These are phyloP conservation scores for Boletus reticuloceps DNA, from an alignment of 768 basidiomycete genomes.

Conservation along the genomic window DNA sequence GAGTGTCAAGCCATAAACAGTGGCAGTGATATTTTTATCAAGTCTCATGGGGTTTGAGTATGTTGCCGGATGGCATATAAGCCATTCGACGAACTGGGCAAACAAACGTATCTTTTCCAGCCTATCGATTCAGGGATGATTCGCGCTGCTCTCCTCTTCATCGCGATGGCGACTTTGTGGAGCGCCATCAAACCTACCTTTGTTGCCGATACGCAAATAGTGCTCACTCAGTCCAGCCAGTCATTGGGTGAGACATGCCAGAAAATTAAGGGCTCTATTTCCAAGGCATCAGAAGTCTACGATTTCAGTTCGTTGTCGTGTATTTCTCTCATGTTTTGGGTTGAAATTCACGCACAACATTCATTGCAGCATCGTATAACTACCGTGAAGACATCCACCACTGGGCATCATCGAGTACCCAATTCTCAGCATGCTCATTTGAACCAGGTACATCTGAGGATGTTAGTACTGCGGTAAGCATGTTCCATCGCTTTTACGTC, in stretches of 20 bases:
- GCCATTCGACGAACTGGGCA: too few relatives aligned
- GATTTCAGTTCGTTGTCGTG: neutral
- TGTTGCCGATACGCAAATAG: neutral
- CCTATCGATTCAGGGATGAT: neutral
- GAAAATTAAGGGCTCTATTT: neutral
- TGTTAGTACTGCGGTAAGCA: constrained; percentile 44
- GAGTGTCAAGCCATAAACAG: neutral
- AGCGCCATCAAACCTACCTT: neutral
- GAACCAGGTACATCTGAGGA: constrained; percentile 56
- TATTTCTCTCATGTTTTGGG: neutral
- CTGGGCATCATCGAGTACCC: constrained; percentile 50
- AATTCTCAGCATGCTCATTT: constrained; percentile 50
- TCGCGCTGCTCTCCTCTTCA: neutral
- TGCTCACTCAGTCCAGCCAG: neutral
- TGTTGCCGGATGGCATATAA: neutral
- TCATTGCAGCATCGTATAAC: constrained; percentile 9
- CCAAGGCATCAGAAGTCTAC: constrained; percentile 3
- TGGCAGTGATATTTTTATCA: too few relatives aligned
- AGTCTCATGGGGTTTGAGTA: too few relatives aligned
- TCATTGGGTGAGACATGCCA: neutral
- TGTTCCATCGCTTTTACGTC: too few relatives aligned
- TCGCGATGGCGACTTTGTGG: neutral
- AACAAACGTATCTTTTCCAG: too few relatives aligned
- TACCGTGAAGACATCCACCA: constrained; percentile 47
- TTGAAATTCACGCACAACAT: neutral